Evolutionary conservation across 352 stramenopile species (phyloP).

Genomic region (Pythium utonaiense): DNA sequence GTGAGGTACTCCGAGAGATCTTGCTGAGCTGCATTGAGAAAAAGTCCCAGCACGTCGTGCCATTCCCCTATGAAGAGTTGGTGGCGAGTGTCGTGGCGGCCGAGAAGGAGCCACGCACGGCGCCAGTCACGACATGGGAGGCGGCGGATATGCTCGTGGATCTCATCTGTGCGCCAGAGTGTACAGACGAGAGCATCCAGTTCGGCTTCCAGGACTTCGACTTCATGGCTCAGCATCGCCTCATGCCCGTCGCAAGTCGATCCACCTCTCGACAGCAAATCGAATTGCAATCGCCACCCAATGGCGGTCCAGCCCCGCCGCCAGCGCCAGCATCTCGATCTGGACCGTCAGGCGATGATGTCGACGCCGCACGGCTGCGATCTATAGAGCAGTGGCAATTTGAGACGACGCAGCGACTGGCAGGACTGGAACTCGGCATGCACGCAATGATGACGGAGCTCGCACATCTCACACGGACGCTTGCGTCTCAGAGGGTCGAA

Average conservation of each 20-base stretch:
- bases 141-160: constrained; percentile 16
- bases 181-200: constrained; percentile 12
- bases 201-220: constrained; percentile 24
- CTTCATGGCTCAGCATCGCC: constrained; percentile 6
- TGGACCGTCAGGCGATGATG: not conserved
- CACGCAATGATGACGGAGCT: constrained; percentile 6
- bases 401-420: constrained; percentile 2
- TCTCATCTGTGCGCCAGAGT: constrained; percentile 10
- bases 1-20: constrained; percentile 18
- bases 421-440: constrained; percentile 5
- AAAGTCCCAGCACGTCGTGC: constrained; percentile 10
- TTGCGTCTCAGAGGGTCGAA: not conserved
- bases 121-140: constrained; percentile 11
- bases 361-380: not conserved
- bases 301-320: not conserved
- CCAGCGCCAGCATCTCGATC: not conserved
- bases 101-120: not conserved
- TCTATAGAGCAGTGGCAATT: constrained; percentile 13
- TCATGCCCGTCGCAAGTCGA: constrained; percentile 1
- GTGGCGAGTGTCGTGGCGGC: not conserved
- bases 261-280: not conserved
- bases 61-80: constrained; percentile 23
- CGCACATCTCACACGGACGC: not conserved
- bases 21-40: constrained; percentile 20
- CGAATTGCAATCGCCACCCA: not conserved